Evolutionary conservation across 139 green algal species (phyloP).

Genomic region (Chlorokybus atmophyticus): DNA sequence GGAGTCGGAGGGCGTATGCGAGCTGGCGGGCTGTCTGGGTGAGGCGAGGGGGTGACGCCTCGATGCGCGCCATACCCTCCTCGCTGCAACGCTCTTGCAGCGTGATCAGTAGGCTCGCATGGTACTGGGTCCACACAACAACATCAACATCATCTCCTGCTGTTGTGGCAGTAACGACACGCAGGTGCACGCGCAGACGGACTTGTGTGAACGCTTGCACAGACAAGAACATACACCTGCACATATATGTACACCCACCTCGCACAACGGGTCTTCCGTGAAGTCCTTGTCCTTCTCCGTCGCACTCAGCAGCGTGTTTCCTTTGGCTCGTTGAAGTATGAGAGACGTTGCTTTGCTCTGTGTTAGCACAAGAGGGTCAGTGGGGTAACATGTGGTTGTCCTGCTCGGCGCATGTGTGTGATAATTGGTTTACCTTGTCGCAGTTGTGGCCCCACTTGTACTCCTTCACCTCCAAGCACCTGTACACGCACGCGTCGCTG

Average conservation of each 20-base stretch:
- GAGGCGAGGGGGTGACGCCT: background rate
- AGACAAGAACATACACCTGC: too few species aligned
- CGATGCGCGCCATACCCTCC: background rate
- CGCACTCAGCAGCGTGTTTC: constrained; percentile 2
- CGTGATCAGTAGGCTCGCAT: background rate
- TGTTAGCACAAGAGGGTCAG: background rate
- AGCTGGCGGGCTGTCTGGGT: background rate
- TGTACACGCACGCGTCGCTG: background rate
- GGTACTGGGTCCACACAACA: too few species aligned
- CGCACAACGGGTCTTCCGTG: background rate
- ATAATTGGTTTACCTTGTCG: constrained; percentile 4
- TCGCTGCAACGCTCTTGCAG: background rate
- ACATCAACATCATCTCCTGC: too few species aligned
- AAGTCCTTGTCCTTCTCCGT: background rate
- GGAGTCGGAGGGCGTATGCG: background rate
- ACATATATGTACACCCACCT: too few species aligned
- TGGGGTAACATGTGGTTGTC: background rate
- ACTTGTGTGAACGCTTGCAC: too few species aligned
- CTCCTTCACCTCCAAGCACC: constrained; percentile 5
- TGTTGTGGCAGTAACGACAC: too few species aligned
- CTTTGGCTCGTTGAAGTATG: constrained; percentile 1
- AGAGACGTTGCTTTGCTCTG: background rate
- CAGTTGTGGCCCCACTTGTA: constrained; percentile 6
- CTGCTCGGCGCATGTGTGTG: background rate
- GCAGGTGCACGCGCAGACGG: too few species aligned